Percentiles rank a stretch among this genome's conserved stretches.
phyloP scores from a whole-genome alignment of 768 basidiomycete genomes.

The Russula abietina region DNA sequence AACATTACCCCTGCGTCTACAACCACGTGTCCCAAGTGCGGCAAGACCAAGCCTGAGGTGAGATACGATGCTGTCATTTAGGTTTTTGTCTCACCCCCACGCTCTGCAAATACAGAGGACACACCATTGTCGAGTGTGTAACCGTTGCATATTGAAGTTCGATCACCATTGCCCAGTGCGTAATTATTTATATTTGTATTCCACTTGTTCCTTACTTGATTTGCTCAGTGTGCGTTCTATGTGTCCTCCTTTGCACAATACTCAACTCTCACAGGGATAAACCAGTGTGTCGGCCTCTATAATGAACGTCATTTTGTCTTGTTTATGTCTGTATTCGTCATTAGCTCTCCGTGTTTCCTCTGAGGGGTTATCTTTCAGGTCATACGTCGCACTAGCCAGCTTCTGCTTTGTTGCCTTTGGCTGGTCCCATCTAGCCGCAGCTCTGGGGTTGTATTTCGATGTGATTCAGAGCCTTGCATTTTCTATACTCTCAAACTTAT shows the following conservation, averaged over 20 bases:
- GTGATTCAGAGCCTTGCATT: conserved; percentile 30
- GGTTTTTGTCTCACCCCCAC: background rate
- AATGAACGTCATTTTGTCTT: conserved; percentile 95
- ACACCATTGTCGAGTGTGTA: conserved; percentile 91
- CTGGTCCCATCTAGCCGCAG: conserved; percentile 50
- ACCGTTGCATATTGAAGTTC: conserved; percentile 82
- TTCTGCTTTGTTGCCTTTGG: conserved; percentile 59
- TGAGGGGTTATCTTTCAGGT: conserved; percentile 39
- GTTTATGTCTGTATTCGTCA: conserved; percentile 64
- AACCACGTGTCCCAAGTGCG: conserved; percentile 19
- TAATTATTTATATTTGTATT: conserved; percentile 26
- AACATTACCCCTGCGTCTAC: conserved; percentile 46
- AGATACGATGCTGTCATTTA: background rate
- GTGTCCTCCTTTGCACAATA: background rate
- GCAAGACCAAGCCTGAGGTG: conserved; percentile 22
- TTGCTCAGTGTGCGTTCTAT: conserved; percentile 15
- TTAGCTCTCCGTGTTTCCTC: background rate
- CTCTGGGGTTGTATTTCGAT: conserved; percentile 47
- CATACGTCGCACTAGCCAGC: conserved; percentile 71
- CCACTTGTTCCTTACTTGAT: background rate
- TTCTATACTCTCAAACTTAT: background rate
- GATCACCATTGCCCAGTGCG: conserved; percentile 89
- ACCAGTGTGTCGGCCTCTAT: conserved; percentile 93
- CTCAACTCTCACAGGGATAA: conserved; percentile 63
- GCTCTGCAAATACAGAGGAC: conserved; percentile 51